Conservation (phyloP, 2,329 filamentous ascomycete species). For the Fusarium papillatum region DNA sequence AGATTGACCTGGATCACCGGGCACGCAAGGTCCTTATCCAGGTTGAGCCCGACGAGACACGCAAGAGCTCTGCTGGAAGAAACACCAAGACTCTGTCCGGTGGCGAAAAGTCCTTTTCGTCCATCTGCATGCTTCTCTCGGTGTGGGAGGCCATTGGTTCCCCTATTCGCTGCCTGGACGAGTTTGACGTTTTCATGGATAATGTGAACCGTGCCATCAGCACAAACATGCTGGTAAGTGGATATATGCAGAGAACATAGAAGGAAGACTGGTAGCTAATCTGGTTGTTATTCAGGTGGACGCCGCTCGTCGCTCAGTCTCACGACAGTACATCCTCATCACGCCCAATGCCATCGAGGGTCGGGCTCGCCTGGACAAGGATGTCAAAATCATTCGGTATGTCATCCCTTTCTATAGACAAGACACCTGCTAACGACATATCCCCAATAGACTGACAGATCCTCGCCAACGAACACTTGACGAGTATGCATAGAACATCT, state of each 20-base stretch:
- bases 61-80: conserved; percentile 77
- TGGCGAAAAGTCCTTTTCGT: conserved; percentile 98
- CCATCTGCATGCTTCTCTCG: conserved; percentile 91
- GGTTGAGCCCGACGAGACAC: conserved; percentile 80
- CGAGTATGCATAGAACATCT: conserved; percentile 4
- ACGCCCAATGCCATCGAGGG: conserved; percentile 88
- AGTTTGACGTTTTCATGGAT: conserved; percentile 99
- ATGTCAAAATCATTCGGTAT: conserved; percentile 85
- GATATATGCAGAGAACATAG: background rate
- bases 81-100: conserved; percentile 94
- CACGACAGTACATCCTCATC: conserved; percentile 95
- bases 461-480: conserved; percentile 67
- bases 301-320: conserved; percentile 87
- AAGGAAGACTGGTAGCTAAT: conserved; percentile 2
- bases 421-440: conserved; percentile 39
- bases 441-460: conserved; percentile 64
- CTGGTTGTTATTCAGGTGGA: conserved; percentile 69
- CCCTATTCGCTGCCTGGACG: conserved; percentile 93
- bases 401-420: conserved; percentile 29
- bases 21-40: conserved; percentile 82
- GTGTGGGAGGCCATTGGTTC: conserved; percentile 99
- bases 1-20: conserved; percentile 82
- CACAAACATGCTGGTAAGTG: conserved; percentile 89
- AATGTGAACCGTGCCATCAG: conserved; percentile 94
- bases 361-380: conserved; percentile 68